These are phyloP conservation scores for Candida awuae DNA, from an alignment of 805 yeast genomes.

Conservation along the genomic window DNA sequence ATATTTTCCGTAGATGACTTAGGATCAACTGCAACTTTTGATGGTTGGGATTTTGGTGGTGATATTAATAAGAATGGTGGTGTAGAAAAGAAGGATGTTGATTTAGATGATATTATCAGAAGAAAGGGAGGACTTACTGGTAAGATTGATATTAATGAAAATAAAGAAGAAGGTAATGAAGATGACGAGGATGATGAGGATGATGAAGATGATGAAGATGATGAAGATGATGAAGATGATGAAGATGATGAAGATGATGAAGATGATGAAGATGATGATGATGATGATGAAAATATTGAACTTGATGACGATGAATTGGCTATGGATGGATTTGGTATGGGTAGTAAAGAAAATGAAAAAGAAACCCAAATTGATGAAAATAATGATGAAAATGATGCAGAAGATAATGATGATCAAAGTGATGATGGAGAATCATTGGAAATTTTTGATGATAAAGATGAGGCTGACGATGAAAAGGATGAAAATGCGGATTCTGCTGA, in stretches of 20 bases:
- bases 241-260: slow-evolving; percentile 30
- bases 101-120: slow-evolving; percentile 78
- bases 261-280: slow-evolving; percentile 25
- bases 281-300: slow-evolving; percentile 22
- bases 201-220: slow-evolving; percentile 32
- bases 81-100: slow-evolving; percentile 50
- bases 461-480: slow-evolving; percentile 31
- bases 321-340: slow-evolving; percentile 36
- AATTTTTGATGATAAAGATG: slow-evolving; percentile 29
- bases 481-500: slow-evolving; percentile 71
- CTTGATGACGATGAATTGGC: slow-evolving; percentile 32
- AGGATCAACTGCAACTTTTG: slow-evolving; percentile 34
- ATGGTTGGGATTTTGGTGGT: slow-evolving; percentile 81
- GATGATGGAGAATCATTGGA: slow-evolving; percentile 28
- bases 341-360: slow-evolving; percentile 22
- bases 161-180: slow-evolving; percentile 33
- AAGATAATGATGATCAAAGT: slow-evolving; percentile 14
- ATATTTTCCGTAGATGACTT: slow-evolving; percentile 49
- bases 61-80: slow-evolving; percentile 24
- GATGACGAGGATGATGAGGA: too few species aligned
- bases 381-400: slow-evolving; percentile 17
- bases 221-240: slow-evolving; percentile 28
- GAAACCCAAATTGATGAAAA: slow-evolving; percentile 14
- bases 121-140: slow-evolving; percentile 64
- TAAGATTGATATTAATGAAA: slow-evolving; percentile 25